Base-by-base conservation (phyloP, 306 rosid species). In the Trifolium subterraneum region DNA sequence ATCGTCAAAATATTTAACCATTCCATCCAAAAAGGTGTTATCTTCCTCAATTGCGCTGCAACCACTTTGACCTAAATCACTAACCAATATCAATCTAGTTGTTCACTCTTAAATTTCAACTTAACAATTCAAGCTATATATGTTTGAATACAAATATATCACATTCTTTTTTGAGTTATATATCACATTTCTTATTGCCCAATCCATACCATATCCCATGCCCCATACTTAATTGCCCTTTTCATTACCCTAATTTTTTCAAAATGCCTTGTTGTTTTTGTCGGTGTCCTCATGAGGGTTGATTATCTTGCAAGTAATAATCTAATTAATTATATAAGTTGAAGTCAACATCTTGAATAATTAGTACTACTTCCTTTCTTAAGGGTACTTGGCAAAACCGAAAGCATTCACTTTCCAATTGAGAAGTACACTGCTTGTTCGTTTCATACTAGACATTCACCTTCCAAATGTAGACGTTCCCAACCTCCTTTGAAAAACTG, bases 221-320 rank as follows among this genome's bases (percentile, higher is more conserved):
- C 31, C 31, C 1, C 35, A 66, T 41, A 15, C 71, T 41, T 66
- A 22, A 42, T 14, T n/a, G 22, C 9, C 20, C 55, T 16, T 1
- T 16, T 50, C 56, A 50, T 18, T 51, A 51, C 31, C 62, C 61
- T 45, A 64, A 71, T 54, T 64, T 64, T 64, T 15, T 54, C 33
- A 54, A 64, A 52, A 1, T 11, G 23, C 44, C 39, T 20, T 63
- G n/a, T 6, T 31, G 27, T 9, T 50, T 1, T 35, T 73, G 70
- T 79, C 83, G 70, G 75, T 66, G 45, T 27, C 42, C 68, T 52
- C 22, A 39, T 19, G 73, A 27, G 19, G 59, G 41, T 71, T 39
- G 68, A 72, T 72, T 56, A 65, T 44, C 33, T 65, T 72, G 64
- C 56, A 79, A 44, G 45, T 56, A 22, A 65, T 62, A 3, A 8